phyloP scores from a whole-genome alignment of 768 basidiomycete genomes.

The Termitomyces sp. region DNA sequence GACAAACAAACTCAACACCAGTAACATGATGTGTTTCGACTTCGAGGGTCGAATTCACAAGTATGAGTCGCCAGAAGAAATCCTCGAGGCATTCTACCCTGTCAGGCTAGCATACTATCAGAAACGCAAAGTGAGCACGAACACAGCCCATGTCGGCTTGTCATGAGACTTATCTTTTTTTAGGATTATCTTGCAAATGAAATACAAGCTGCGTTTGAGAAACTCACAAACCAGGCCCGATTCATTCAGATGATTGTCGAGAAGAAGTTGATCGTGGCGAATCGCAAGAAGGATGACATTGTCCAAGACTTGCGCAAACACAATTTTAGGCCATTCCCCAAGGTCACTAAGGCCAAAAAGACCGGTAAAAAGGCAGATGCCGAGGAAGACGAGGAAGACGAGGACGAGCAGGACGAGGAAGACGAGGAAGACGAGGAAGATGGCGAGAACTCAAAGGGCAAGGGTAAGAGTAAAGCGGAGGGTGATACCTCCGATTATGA shows the following conservation, averaged over 20 bases:
- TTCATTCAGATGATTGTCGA: slow-evolving; percentile 96
- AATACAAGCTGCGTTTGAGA: slow-evolving; percentile 77
- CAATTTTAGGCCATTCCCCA: slow-evolving; percentile 92
- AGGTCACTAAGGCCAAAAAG: slow-evolving; percentile 62
- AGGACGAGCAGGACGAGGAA: slow-evolving; percentile 50
- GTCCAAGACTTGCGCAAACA: slow-evolving; percentile 77
- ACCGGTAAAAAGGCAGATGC: slow-evolving; percentile 62
- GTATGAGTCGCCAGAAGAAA: slow-evolving; percentile 86
- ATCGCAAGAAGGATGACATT: slow-evolving; percentile 86
- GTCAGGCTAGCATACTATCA: slow-evolving; percentile 88
- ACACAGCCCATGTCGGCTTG: slow-evolving; percentile 8
- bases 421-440: slow-evolving; percentile 32
- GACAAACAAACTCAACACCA: slow-evolving; percentile 76
- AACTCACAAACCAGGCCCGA: slow-evolving; percentile 89
- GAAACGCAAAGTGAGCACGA: slow-evolving; percentile 77
- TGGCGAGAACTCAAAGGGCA: slow-evolving; percentile 23
- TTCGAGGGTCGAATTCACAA: slow-evolving; percentile 94
- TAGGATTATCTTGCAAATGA: slow-evolving; percentile 86
- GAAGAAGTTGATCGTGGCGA: slow-evolving; percentile 75
- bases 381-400: slow-evolving; percentile 48
- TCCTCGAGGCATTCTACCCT: slow-evolving; percentile 91
- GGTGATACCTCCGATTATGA: slow-evolving; percentile 71
- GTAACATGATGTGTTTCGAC: slow-evolving; percentile 99
- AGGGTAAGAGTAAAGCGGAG: slow-evolving; percentile 17
- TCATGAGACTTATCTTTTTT: not conserved